Evolutionary conservation across 495 filamentous ascomycete genomes (phyloP).

Genomic region (Corynascus novoguineensis): DNA sequence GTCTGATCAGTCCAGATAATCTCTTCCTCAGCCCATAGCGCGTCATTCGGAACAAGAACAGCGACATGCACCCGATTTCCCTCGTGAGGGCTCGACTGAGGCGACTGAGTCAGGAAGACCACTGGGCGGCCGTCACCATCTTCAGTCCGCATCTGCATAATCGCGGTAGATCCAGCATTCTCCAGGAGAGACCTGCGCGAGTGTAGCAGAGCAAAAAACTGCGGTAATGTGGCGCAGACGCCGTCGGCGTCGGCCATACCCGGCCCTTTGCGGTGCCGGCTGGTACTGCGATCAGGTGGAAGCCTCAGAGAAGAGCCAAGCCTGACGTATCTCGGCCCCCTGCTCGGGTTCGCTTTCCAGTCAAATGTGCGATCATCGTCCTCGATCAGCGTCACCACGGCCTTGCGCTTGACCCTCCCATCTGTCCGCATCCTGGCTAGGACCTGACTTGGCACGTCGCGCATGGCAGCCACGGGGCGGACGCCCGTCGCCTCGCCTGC

Average conservation of each 20-base stretch:
- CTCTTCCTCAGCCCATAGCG: slow-evolving; percentile 23
- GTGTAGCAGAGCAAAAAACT: slow-evolving; percentile 27
- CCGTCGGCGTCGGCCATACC: slow-evolving; percentile 19
- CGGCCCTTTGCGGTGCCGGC: not conserved
- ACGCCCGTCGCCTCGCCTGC: slow-evolving; percentile 14
- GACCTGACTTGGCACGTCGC: slow-evolving; percentile 21
- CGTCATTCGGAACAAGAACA: slow-evolving; percentile 22
- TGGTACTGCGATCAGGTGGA: not conserved
- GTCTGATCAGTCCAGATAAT: slow-evolving; percentile 24
- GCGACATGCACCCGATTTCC: slow-evolving; percentile 24
- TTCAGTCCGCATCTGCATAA: not conserved
- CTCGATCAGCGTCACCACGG: slow-evolving; percentile 20
- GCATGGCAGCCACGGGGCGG: slow-evolving; percentile 26
- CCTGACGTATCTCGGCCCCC: slow-evolving; percentile 20
- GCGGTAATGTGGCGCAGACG: slow-evolving; percentile 24
- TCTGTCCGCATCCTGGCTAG: slow-evolving; percentile 22
- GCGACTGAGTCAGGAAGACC: slow-evolving; percentile 14
- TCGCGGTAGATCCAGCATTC: slow-evolving; percentile 11
- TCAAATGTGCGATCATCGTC: slow-evolving; percentile 17
- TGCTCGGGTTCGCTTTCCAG: slow-evolving; percentile 22
- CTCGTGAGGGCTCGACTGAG: slow-evolving; percentile 16
- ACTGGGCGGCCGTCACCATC: slow-evolving; percentile 3
- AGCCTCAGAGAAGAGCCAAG: not conserved
- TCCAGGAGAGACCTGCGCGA: slow-evolving; percentile 21
- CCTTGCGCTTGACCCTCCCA: slow-evolving; percentile 21